Base-by-base conservation (phyloP, 495 filamentous ascomycete genomes). In the Elasticomyces elasticus region DNA sequence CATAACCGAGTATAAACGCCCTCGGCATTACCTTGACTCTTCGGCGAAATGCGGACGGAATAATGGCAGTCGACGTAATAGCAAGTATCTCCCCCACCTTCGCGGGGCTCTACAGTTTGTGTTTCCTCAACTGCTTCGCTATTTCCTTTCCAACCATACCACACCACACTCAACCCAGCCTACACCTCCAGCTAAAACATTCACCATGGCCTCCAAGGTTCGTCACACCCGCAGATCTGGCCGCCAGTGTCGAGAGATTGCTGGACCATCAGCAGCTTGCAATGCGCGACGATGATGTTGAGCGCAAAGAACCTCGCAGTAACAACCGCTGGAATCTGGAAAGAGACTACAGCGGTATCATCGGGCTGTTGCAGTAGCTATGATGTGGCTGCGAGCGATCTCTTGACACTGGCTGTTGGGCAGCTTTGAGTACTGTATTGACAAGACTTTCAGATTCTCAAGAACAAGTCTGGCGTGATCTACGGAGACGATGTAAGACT, bases 401-500 rank as follows among this genome's bases (percentile, higher is more conserved):
- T 40, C 12, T n/a, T 40, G 13, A 15, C 13, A 40, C 35, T 17
- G 35, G 35, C 35, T 17, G 3, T 40, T 17, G 15, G 5, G 12
- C 35, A 17, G 35, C 15, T 12, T 15, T 17, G 19, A 17, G 13
- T 5, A 12, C 15, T 31, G 11, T 49, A 30, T 13, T 33, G 12
- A 49, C 17, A 12, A 22, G 10, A 20, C 3, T 27, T 15, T 19
- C 22, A 55, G 43, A 26, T 81, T 66, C 79, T 92, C 47, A 79
- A 69, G 70, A 80, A 84, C 69, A 91, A 90, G 80, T 66, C 75
- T 63, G 87, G 87, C 66, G 87, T 94, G 75, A 87, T 90, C 74
- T 81, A 85, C 69, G 87, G 87, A 64, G 85, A 92, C 30, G 41
- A 48, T 33, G 45, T 43, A n/a, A 40, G 35, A n/a, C 33, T 19